Conservation (phyloP, 768 basidiomycete genomes). For the Pholiota conissans region DNA sequence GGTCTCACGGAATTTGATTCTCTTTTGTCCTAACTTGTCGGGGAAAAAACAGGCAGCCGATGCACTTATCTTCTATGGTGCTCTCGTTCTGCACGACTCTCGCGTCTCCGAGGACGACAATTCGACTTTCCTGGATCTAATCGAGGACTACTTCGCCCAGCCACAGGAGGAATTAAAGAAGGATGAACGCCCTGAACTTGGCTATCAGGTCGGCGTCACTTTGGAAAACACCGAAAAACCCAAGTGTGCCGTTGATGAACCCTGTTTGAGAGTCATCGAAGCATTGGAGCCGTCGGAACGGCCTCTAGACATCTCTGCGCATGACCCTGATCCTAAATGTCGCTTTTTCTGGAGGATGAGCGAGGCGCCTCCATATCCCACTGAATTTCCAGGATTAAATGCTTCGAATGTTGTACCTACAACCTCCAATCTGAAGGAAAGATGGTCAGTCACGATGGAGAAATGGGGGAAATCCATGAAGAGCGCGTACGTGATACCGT, state of each 20-base stretch:
- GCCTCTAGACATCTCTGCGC: slow-evolving; percentile 80
- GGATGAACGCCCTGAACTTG: slow-evolving; percentile 83
- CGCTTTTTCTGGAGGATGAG: slow-evolving; percentile 92
- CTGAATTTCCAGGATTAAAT: slow-evolving; percentile 74
- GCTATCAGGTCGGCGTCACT: slow-evolving; percentile 93
- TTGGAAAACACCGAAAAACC: slow-evolving; percentile 96
- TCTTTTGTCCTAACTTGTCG: neutral
- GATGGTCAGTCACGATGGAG: slow-evolving; percentile 76
- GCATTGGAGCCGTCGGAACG: slow-evolving; percentile 75
- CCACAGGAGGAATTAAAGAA: slow-evolving; percentile 56
- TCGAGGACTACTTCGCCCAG: slow-evolving; percentile 94
- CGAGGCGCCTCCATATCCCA: slow-evolving; percentile 72
- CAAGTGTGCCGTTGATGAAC: slow-evolving; percentile 79
- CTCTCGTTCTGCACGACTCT: slow-evolving; percentile 82
- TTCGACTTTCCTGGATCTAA: slow-evolving; percentile 76
- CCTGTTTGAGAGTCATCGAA: slow-evolving; percentile 80
- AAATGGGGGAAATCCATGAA: slow-evolving; percentile 91
- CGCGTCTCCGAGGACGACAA: slow-evolving; percentile 86
- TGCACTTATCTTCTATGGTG: slow-evolving; percentile 82
- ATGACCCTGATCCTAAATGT: slow-evolving; percentile 91
- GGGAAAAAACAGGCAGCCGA: slow-evolving; percentile 62
- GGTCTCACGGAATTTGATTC: neutral
- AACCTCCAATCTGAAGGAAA: slow-evolving; percentile 50
- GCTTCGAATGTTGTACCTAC: slow-evolving; percentile 82
- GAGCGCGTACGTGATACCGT: slow-evolving; percentile 58